Base-by-base conservation (phyloP, 371 early-diverging fungal species). In the Circinella minor region DNA sequence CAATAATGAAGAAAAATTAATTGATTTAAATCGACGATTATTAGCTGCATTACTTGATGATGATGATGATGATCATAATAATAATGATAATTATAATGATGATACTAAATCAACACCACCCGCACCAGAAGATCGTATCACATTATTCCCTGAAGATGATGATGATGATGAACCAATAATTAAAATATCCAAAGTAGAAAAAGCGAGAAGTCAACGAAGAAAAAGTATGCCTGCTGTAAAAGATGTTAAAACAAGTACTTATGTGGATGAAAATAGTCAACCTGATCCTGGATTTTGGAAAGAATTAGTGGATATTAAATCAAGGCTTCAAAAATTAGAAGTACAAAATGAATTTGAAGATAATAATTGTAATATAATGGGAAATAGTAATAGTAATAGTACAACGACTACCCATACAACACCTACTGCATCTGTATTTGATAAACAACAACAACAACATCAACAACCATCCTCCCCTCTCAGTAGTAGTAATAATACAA, bases 291-390 rank as follows among this genome's bases (percentile, higher is more conserved):
- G 51, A 17, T 37, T 65, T 10, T 70, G 65, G 65, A 66, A 71
- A 11, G 71, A 65, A 18, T 39, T 71, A 20, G 17, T 54, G 27
- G 37, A 71, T 20, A 66, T 71, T 61, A 71, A 66, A n/a, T 9
- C 15, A 10, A 66, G 71, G 11, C 61, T 71, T n/a, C 61, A 71
- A 20, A 65, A 61, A 36, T 66, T 71, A 34, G 71, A 71, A 49
- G 71, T 66, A 11, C 66, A 71, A 49, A 59, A 17, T 66, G 38
- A 43, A 13, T 60, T 38, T 18, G 60, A 20, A 9, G 36, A 59
- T 13, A 27, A 0, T 38, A 37, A 8, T 20, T 17, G 14, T 57
- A 17, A 39, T 36, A 13, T 51, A n/a, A 13, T 14, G 51, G 15
- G 51, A 5, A 1, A 51, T 51, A 17, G 51, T 51, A 4, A n/a